These are phyloP conservation scores for Astrothelium subdiscretum DNA, from an alignment of 495 filamentous ascomycete species.

Conservation along the genomic window DNA sequence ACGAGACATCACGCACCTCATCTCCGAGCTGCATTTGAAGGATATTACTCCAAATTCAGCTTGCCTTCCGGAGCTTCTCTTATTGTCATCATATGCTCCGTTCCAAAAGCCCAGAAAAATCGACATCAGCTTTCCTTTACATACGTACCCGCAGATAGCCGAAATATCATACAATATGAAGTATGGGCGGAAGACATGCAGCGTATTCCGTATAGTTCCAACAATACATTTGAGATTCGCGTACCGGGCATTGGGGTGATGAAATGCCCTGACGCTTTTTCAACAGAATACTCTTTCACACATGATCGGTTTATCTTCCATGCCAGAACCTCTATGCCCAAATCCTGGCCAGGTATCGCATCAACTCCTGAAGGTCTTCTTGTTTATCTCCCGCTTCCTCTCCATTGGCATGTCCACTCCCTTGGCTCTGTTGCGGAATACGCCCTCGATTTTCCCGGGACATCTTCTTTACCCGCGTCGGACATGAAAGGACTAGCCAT, in stretches of 20 bases:
- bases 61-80: slow-evolving; percentile 29
- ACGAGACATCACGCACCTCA: slow-evolving; percentile 32
- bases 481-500: slow-evolving; percentile 24
- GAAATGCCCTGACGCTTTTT: slow-evolving; percentile 16
- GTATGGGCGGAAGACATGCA: slow-evolving; percentile 21
- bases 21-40: slow-evolving; percentile 30
- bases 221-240: slow-evolving; percentile 22
- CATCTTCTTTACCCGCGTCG: slow-evolving; percentile 8
- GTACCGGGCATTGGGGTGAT: slow-evolving; percentile 22
- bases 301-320: slow-evolving; percentile 23
- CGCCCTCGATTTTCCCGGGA: slow-evolving; percentile 17
- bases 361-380: slow-evolving; percentile 24
- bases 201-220: slow-evolving; percentile 8
- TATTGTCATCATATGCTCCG: slow-evolving; percentile 26
- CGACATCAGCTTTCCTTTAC: slow-evolving; percentile 36
- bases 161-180: slow-evolving; percentile 24
- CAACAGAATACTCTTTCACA: slow-evolving; percentile 20
- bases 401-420: slow-evolving; percentile 40
- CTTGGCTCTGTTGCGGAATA: slow-evolving; percentile 28
- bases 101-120: slow-evolving; percentile 23
- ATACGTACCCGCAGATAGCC: slow-evolving; percentile 26
- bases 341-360: slow-evolving; percentile 21
- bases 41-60: slow-evolving; percentile 36
- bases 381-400: slow-evolving; percentile 29
- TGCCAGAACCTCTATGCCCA: slow-evolving; percentile 21